phyloP scores from a whole-genome alignment of 1,139 yeast genomes.

The Kodamaea alishanica region DNA sequence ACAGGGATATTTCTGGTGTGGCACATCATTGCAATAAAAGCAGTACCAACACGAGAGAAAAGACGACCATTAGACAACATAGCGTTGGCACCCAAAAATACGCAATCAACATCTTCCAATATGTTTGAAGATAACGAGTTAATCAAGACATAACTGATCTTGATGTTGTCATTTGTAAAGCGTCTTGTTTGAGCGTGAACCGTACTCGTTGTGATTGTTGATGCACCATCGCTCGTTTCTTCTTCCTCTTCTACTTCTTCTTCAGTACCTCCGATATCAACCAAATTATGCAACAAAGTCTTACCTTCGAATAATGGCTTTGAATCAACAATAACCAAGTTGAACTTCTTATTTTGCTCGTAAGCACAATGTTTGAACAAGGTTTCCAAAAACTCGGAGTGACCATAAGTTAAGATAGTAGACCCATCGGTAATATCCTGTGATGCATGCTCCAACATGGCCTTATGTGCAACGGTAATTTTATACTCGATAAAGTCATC shows the following conservation, averaged over 20 bases:
- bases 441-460: conserved; percentile 79
- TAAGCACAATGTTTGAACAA: conserved; percentile 67
- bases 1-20: conserved; percentile 88
- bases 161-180: conserved; percentile 35
- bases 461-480: conserved; percentile 76
- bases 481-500: conserved; percentile 82
- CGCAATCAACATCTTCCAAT: conserved; percentile 77
- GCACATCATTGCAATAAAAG: conserved; percentile 88
- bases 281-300: conserved; percentile 59
- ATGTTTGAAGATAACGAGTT: conserved; percentile 77
- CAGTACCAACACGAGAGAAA: conserved; percentile 93
- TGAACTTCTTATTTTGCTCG: conserved; percentile 63
- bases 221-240: conserved; percentile 27
- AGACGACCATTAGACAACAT: conserved; percentile 93
- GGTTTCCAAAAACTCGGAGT: conserved; percentile 77
- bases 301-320: conserved; percentile 95
- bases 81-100: conserved; percentile 94
- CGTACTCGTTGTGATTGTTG: conserved; percentile 44
- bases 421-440: conserved; percentile 73
- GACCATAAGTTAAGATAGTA: conserved; percentile 83
- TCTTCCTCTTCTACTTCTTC: conserved; percentile 48
- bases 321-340: conserved; percentile 88
- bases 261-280: conserved; percentile 15
- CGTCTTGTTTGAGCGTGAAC: conserved; percentile 26
- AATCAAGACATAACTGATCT: conserved; percentile 63